A percentile compares a stretch with the other conserved stretches of the same genome.
Conservation (phyloP, 768 basidiomycete genomes). For the Naganishia antarctica region DNA sequence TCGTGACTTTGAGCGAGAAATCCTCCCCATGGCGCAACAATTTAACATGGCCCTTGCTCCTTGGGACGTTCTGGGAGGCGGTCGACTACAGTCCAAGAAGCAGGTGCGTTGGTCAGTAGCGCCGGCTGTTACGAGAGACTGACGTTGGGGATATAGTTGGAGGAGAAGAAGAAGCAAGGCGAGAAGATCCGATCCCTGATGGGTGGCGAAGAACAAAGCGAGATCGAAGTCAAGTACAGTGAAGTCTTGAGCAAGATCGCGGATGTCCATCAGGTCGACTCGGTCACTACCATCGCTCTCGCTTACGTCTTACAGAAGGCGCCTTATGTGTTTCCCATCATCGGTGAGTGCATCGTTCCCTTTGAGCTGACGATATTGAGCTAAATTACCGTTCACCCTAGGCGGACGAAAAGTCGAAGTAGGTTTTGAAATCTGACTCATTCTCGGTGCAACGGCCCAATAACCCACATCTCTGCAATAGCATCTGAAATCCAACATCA, state of each 20-base stretch:
- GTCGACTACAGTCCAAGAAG: slow-evolving; percentile 26
- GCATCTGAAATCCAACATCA: slow-evolving; percentile 36
- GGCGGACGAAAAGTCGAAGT: slow-evolving; percentile 9
- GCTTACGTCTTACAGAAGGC: slow-evolving; percentile 38
- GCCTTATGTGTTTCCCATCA: slow-evolving; percentile 40
- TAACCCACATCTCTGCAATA: too few relatives aligned
- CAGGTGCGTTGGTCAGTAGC: slow-evolving; percentile 4
- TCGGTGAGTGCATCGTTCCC: slow-evolving; percentile 20
- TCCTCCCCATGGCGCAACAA: slow-evolving; percentile 50
- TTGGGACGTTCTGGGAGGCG: slow-evolving; percentile 32
- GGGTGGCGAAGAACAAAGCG: slow-evolving; percentile 20
- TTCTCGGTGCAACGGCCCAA: too few relatives aligned
- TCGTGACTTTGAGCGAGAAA: slow-evolving; percentile 53
- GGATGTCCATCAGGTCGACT: slow-evolving; percentile 26
- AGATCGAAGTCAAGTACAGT: slow-evolving; percentile 26
- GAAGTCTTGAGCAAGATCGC: slow-evolving; percentile 31
- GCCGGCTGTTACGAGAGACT: too few relatives aligned
- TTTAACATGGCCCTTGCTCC: slow-evolving; percentile 41
- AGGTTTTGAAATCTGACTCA: background rate
- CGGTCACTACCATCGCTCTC: slow-evolving; percentile 35
- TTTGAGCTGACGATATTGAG: background rate
- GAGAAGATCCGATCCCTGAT: background rate
- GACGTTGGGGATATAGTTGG: slow-evolving; percentile 1
- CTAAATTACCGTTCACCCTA: background rate
- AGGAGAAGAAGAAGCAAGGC: slow-evolving; percentile 6